These are phyloP conservation scores for Eimeria zaria DNA, from an alignment of 169 alveolate genomes.

Conservation along the genomic window DNA sequence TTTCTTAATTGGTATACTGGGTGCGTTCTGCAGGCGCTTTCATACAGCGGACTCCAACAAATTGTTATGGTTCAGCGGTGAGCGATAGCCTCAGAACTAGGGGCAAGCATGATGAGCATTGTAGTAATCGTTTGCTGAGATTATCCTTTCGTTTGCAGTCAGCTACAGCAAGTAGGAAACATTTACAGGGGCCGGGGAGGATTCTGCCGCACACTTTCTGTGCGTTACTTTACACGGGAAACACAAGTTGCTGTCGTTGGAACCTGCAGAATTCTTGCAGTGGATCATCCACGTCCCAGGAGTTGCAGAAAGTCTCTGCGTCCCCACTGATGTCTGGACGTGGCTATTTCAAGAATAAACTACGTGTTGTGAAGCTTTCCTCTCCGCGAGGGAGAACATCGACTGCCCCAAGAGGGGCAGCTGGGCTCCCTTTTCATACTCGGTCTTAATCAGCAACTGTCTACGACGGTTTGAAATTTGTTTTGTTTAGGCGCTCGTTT, in stretches of 20 bases:
- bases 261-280: slow-evolving; percentile 70
- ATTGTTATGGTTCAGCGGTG: slow-evolving; percentile 78
- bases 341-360: slow-evolving; percentile 76
- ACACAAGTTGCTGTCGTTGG: slow-evolving; percentile 24
- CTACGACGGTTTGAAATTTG: neutral
- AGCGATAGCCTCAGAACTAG: neutral
- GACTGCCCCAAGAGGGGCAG: neutral
- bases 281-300: slow-evolving; percentile 84
- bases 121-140: neutral
- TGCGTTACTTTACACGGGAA: neutral
- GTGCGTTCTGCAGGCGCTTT: slow-evolving; percentile 58
- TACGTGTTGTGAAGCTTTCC: neutral
- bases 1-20: neutral
- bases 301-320: slow-evolving; percentile 83
- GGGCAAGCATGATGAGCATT: neutral
- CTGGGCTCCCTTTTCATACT: neutral
- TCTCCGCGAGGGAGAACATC: neutral
- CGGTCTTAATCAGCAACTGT: neutral
- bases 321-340: slow-evolving; percentile 82
- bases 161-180: neutral
- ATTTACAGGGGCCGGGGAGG: neutral
- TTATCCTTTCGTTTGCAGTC: neutral
- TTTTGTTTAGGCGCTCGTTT: neutral
- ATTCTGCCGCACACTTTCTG: neutral
- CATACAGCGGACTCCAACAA: slow-evolving; percentile 65